Base-by-base conservation (phyloP, 352 stramenopile species). In the Elongisporangium anandrum region DNA sequence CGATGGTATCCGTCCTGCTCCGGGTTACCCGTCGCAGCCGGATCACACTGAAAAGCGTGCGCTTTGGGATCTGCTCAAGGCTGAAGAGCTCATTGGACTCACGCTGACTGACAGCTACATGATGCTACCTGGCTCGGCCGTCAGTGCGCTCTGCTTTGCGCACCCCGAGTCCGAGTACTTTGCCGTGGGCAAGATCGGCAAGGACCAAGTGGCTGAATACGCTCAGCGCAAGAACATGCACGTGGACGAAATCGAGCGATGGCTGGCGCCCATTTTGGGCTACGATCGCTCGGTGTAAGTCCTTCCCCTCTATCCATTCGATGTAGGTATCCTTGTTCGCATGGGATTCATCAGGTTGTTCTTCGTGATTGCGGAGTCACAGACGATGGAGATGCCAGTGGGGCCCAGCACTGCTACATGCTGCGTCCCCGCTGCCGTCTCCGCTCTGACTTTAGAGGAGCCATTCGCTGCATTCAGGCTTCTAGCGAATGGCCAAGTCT, bases 31-130 rank as follows among this genome's bases (percentile, higher is more conserved):
- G 50, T 98, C 92, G 26, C 96, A 99, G 72, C 97, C 97, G 13
- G 97, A 99, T 72, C 97, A 99, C 77, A 99, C 96, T 17, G 96
- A 99, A 69, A 99, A 99, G 79, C 76, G 72, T 17, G 96, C 87
- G 39, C 92, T 99, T 80, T 99, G 96, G 96, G 82, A 98, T 53
- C 56, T 97, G 19, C 85, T 99, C 38, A 94, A 98, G 65, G 95
- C 94, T 4, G 79, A 97, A 57, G 92, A 98, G 63, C 71, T 96
- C 47, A 88, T 94, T 26, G 92, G 94, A 5, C 95, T 99, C 49
- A 71, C 79, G 61, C 73, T 99, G 16, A 98, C 88, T 24, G 95
- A 98, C 57, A 97, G 85, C 56, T 87, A 97, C 49, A 97, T 96
- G 67, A 99, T 99, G 97, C 94, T 98, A 56, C 97, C 97, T 16